Conservation (phyloP, 2,329 filamentous ascomycete species). For the Pseudogymnoascus verrucosus region DNA sequence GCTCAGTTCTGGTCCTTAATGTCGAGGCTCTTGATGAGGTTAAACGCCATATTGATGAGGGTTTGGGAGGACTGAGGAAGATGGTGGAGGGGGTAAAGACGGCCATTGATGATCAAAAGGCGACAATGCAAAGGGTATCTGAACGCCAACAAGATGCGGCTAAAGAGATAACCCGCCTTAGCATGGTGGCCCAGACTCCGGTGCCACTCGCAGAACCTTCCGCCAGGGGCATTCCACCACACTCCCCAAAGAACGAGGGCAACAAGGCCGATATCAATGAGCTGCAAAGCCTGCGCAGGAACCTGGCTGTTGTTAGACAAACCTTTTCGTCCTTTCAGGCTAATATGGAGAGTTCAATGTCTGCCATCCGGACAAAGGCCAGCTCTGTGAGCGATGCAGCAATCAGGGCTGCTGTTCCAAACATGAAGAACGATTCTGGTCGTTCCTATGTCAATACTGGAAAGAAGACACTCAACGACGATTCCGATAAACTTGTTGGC, state of each 20-base stretch:
- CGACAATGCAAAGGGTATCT: constrained; percentile 75
- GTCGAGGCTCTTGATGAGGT: constrained; percentile 91
- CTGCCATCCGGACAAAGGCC: constrained; percentile 72
- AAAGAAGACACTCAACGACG: constrained; percentile 76
- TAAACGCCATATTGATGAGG: constrained; percentile 91
- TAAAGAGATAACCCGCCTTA: constrained; percentile 65
- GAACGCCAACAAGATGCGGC: constrained; percentile 85
- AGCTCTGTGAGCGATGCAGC: constrained; percentile 70
- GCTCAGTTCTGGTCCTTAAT: constrained; percentile 90
- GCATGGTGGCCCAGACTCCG: constrained; percentile 15
- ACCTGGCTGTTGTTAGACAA: constrained; percentile 85
- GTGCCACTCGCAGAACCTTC: not conserved
- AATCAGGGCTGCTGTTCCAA: constrained; percentile 60
- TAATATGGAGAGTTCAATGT: constrained; percentile 84
- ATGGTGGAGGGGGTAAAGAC: constrained; percentile 83
- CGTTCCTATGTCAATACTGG: constrained; percentile 77
- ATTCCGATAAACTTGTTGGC: constrained; percentile 83
- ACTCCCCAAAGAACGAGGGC: constrained; percentile 21
- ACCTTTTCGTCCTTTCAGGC: constrained; percentile 88
- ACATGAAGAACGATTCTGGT: constrained; percentile 69
- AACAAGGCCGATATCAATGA: constrained; percentile 61
- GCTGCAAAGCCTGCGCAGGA: constrained; percentile 72
- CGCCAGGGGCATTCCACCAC: not conserved
- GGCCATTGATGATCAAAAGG: constrained; percentile 74
- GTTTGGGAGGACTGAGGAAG: constrained; percentile 68